phyloP scores from a whole-genome alignment of 208 protist genomes.

The Trichomonas gallinae region DNA sequence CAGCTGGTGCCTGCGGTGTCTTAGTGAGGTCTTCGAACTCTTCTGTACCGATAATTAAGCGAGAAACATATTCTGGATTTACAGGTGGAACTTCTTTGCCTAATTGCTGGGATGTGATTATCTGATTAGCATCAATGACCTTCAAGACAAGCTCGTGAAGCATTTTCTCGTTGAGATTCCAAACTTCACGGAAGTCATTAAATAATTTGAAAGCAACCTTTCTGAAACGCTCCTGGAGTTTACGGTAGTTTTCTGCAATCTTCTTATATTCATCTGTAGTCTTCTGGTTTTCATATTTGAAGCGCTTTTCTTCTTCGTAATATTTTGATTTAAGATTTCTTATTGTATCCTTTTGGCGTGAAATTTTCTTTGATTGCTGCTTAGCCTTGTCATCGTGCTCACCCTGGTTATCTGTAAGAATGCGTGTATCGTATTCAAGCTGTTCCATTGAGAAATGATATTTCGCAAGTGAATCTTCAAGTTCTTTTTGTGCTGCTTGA shows the following conservation, averaged over 20 bases:
- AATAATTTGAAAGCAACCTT: neutral
- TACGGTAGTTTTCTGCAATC: neutral
- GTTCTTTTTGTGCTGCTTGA: neutral
- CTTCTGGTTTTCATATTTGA: neutral
- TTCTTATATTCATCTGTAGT: neutral
- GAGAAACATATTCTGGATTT: neutral
- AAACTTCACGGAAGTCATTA: neutral
- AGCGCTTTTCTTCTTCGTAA: neutral
- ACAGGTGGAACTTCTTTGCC: neutral
- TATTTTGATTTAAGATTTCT: neutral
- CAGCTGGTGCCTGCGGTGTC: neutral
- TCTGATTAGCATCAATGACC: neutral
- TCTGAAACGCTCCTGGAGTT: neutral
- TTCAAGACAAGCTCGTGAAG: neutral
- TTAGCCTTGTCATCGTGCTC: conserved; percentile 12
- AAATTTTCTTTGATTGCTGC: neutral
- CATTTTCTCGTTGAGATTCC: neutral
- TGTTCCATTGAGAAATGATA: conserved; percentile 1
- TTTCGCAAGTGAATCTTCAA: neutral
- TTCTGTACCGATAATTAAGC: neutral
- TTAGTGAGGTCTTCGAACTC: neutral
- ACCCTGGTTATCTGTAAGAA: neutral
- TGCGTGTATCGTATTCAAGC: neutral
- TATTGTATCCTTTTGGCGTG: neutral
- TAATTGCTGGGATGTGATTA: neutral